These are phyloP conservation scores for Didymellaceae sp. DNA, from an alignment of 2,329 filamentous ascomycete species.

Conservation along the genomic window DNA sequence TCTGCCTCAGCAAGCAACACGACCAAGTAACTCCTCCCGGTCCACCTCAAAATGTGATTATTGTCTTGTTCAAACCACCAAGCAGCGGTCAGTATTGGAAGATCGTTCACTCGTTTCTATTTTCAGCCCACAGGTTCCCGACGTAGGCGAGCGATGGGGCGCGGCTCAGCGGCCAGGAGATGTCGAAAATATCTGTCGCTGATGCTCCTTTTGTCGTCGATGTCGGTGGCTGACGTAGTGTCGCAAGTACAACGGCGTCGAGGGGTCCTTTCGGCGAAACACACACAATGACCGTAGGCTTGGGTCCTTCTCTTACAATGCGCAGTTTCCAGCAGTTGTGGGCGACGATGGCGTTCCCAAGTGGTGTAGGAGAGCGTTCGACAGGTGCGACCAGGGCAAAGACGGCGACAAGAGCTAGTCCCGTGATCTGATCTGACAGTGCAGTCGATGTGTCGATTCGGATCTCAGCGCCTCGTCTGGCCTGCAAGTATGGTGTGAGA, in stretches of 20 bases:
- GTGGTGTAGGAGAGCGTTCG: conserved; percentile 24
- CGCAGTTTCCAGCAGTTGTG: conserved; percentile 8
- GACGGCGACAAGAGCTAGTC: conserved; percentile 27
- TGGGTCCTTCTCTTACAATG: conserved; percentile 28
- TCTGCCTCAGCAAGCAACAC: conserved; percentile 15
- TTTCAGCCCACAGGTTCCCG: neutral
- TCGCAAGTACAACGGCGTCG: conserved; percentile 28
- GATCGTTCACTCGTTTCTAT: no score
- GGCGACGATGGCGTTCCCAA: conserved; percentile 19
- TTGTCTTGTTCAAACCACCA: neutral
- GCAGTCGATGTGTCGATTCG: conserved; percentile 21
- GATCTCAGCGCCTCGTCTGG: conserved; percentile 29
- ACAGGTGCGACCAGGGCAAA: conserved; percentile 36
- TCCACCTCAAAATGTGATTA: conserved; percentile 2
- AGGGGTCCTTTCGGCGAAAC: conserved; percentile 17
- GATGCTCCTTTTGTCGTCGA: conserved; percentile 20
- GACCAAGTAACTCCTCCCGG: conserved; percentile 17
- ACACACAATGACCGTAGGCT: conserved; percentile 19
- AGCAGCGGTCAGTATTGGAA: neutral
- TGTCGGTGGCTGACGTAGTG: conserved; percentile 35
- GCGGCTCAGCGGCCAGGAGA: conserved; percentile 10
- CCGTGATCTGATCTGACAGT: conserved; percentile 38
- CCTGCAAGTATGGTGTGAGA: conserved; percentile 36
- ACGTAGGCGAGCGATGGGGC: conserved; percentile 4
- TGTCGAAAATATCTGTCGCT: conserved; percentile 7